A percentile compares a stretch with the other conserved stretches of the same genome.
Evolutionary conservation across 257 asterid genomes (phyloP).

Genomic region (Verbena officinalis): DNA sequence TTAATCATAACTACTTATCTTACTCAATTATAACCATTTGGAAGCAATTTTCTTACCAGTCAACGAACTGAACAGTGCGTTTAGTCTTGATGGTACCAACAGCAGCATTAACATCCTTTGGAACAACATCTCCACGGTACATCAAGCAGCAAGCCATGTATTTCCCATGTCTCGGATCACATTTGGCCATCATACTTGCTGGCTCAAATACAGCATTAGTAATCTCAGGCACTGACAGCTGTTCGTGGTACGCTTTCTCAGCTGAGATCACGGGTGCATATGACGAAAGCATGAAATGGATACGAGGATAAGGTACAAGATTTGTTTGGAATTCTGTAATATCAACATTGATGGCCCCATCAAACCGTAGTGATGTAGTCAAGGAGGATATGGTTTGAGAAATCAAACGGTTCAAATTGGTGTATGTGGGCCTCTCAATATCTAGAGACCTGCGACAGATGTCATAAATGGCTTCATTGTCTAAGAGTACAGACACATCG

Average conservation of each 20-base stretch:
- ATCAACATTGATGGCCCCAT: constrained; percentile 93
- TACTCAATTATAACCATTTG: no score
- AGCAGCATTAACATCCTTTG: constrained; percentile 96
- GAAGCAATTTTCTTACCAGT: constrained; percentile 55
- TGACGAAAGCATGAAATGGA: constrained; percentile 94
- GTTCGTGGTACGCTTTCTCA: constrained; percentile 92
- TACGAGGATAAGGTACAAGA: constrained; percentile 96
- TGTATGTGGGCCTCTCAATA: constrained; percentile 94
- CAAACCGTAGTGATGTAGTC: constrained; percentile 88
- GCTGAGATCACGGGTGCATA: constrained; percentile 96
- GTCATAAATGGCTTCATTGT: constrained; percentile 94
- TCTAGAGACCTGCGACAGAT: constrained; percentile 88
- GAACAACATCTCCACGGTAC: constrained; percentile 95
- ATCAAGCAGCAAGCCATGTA: constrained; percentile 98
- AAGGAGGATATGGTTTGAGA: constrained; percentile 87
- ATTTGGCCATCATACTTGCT: constrained; percentile 96
- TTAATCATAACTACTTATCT: no score
- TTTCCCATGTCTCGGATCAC: constrained; percentile 95
- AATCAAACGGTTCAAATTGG: constrained; percentile 82
- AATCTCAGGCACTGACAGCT: constrained; percentile 88
- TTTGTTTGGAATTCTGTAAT: constrained; percentile 92
- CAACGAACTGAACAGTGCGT: constrained; percentile 91
- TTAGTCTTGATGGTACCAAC: constrained; percentile 88
- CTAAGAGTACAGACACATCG: constrained; percentile 84
- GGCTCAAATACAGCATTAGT: constrained; percentile 96